A percentile compares a stretch with the other conserved stretches of the same genome.
phyloP scores from a whole-genome alignment of 495 filamentous ascomycete genomes.

The Penicillium simplicissimum region DNA sequence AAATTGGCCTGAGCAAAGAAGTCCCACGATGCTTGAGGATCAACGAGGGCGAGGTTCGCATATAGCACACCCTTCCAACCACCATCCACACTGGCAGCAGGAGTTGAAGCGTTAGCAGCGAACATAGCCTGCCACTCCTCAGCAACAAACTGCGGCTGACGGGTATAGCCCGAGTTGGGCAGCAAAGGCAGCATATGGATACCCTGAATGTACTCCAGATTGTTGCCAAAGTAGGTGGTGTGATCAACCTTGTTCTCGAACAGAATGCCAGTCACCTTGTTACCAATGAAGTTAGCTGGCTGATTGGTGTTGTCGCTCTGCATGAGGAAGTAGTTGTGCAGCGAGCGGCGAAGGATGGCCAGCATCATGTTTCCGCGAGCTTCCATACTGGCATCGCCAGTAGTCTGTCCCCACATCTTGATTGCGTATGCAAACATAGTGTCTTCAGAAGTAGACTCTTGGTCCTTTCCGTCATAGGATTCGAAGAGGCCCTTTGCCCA shows the following conservation, averaged over 20 bases:
- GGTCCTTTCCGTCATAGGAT: constrained; percentile 85
- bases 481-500: constrained; percentile 97
- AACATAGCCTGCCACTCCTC: constrained; percentile 90
- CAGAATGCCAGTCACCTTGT: constrained; percentile 88
- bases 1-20: constrained; percentile 74
- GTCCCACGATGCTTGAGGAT: constrained; percentile 66
- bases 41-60: constrained; percentile 76
- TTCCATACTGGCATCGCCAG: constrained; percentile 76
- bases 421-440: constrained; percentile 83
- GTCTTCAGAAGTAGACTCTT: constrained; percentile 92
- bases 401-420: constrained; percentile 89
- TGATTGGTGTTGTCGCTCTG: constrained; percentile 69
- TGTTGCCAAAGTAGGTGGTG: constrained; percentile 85
- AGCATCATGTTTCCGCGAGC: constrained; percentile 86
- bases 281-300: constrained; percentile 72
- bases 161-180: constrained; percentile 66
- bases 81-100: constrained; percentile 60
- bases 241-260: constrained; percentile 98
- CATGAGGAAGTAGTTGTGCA: constrained; percentile 83
- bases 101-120: constrained; percentile 38
- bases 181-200: constrained; percentile 96
- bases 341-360: constrained; percentile 64
- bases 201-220: constrained; percentile 82
- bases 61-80: constrained; percentile 88
- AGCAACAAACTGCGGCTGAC: constrained; percentile 66